phyloP scores from a whole-genome alignment of 495 filamentous ascomycete genomes.

The Chaetomidium leptoderma region DNA sequence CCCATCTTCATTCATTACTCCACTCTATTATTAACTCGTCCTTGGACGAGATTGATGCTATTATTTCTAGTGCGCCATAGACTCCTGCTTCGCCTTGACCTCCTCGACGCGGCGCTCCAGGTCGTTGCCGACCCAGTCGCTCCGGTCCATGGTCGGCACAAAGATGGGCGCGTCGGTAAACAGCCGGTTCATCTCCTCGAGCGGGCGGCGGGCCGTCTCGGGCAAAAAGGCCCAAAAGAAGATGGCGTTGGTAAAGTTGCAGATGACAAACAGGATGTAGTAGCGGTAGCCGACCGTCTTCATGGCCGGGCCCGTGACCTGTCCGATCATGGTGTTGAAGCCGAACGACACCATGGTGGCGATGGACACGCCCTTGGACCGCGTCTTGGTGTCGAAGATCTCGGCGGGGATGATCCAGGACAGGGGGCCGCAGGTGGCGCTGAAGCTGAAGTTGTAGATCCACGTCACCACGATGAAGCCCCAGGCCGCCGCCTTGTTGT shows the following conservation, averaged over 20 bases:
- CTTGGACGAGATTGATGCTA: no score
- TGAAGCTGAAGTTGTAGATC: slow-evolving; percentile 16
- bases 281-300: neutral
- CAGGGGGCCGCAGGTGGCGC: slow-evolving; percentile 11
- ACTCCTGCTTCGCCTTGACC: slow-evolving; percentile 15
- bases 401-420: slow-evolving; percentile 15
- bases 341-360: slow-evolving; percentile 13
- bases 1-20: no score
- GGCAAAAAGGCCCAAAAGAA: slow-evolving; percentile 16
- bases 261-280: slow-evolving; percentile 10
- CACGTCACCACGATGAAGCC: slow-evolving; percentile 13
- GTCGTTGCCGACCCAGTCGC: slow-evolving; percentile 1
- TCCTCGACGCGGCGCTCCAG: slow-evolving; percentile 10
- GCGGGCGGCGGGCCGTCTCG: slow-evolving; percentile 11
- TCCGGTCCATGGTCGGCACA: slow-evolving; percentile 15
- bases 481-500: slow-evolving; percentile 12
- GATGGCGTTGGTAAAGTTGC: slow-evolving; percentile 16
- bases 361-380: slow-evolving; percentile 12
- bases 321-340: slow-evolving; percentile 17
- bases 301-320: slow-evolving; percentile 12
- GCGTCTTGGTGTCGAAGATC: slow-evolving; percentile 11
- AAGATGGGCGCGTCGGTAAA: slow-evolving; percentile 9
- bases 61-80: no score
- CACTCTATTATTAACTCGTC: no score
- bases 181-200: slow-evolving; percentile 15